These are phyloP conservation scores for Colletotrichum horii DNA, from an alignment of 2,329 filamentous ascomycete species.

Conservation along the genomic window DNA sequence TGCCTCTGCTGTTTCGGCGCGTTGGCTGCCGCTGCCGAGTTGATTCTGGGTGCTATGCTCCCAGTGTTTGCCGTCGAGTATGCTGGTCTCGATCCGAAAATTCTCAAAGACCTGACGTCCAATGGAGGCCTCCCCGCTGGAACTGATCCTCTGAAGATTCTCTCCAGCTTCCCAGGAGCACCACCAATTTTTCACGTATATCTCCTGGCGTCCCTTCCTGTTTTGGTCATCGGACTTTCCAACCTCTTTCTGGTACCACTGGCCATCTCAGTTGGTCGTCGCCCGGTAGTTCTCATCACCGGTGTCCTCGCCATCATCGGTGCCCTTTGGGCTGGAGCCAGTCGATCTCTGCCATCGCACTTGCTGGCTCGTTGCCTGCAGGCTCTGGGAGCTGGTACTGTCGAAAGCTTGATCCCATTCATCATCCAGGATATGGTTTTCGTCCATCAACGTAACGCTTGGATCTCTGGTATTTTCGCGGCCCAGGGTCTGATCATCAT, in stretches of 20 bases:
- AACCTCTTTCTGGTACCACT: conserved; percentile 38
- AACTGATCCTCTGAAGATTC: conserved; percentile 22
- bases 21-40: conserved; percentile 28
- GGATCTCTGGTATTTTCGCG: conserved; percentile 32
- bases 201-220: conserved; percentile 37
- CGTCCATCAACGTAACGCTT: conserved; percentile 39
- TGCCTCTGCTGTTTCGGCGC: conserved; percentile 27
- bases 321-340: conserved; percentile 38
- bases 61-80: conserved; percentile 40
- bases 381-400: conserved; percentile 37
- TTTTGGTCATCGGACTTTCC: conserved; percentile 37
- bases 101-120: conserved; percentile 24
- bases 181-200: conserved; percentile 32
- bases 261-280: conserved; percentile 37
- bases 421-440: conserved; percentile 43
- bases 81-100: conserved; percentile 31
- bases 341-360: conserved; percentile 31
- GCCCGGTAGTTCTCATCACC: conserved; percentile 37
- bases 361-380: conserved; percentile 35
- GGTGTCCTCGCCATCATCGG: conserved; percentile 35
- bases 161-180: conserved; percentile 25
- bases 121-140: conserved; percentile 24
- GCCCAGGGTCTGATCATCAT: conserved; percentile 34
- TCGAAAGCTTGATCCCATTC: conserved; percentile 39
- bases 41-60: conserved; percentile 32